Evolutionary conservation across 768 basidiomycete genomes (phyloP), one percentile per base, ranked within the genome.

Genomic region (Mycena leptocephala): DNA sequence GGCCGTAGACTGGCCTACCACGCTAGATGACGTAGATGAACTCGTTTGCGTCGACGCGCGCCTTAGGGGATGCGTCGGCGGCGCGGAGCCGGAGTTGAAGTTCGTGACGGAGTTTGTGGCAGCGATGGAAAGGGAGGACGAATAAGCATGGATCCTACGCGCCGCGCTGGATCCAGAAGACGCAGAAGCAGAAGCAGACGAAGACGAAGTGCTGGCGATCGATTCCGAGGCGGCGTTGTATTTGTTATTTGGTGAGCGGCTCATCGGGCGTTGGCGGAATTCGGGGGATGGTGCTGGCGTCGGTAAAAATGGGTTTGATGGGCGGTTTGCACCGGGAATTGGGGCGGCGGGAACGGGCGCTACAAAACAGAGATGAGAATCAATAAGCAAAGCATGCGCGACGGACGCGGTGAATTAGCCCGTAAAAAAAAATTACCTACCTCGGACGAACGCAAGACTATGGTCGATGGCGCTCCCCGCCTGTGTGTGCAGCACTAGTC

Each of bases 381-480:
- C 7, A 20, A 24, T 20, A 37, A 26, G 35, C 18, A 22, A 33
- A 53, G 46, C 35, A 39, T 28, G 20, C 30, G 56, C 46, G 59
- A 67, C 8, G 26, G 48, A 51, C 24, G 24, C 35, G 20, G 18
- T 2, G 9, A 48, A 4, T 2, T n/a, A 33, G 30, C 2, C 22
- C 32, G 39, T 0, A 20, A 16, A 39, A 28, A 22, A 4, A n/a
- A n/a, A n/a, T n/a, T n/a, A 84, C 90, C 80, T 77, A 91, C 91
- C 88, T 82, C 92, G 91, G 3, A 89, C 83, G 68, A 92, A 92
- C 0, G 89, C 90, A 24, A 92, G 85, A 11, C 84, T 84, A 22
- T 86, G 85, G 43, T 91, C 89, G 7, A 91, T 79, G 33, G 86
- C 82, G 58, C 85, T 84, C 35, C 89, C 89, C n/a, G 79, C 80